Base-by-base conservation (phyloP, 169 alveolate genomes). In the Cardiosporidium cionae region DNA sequence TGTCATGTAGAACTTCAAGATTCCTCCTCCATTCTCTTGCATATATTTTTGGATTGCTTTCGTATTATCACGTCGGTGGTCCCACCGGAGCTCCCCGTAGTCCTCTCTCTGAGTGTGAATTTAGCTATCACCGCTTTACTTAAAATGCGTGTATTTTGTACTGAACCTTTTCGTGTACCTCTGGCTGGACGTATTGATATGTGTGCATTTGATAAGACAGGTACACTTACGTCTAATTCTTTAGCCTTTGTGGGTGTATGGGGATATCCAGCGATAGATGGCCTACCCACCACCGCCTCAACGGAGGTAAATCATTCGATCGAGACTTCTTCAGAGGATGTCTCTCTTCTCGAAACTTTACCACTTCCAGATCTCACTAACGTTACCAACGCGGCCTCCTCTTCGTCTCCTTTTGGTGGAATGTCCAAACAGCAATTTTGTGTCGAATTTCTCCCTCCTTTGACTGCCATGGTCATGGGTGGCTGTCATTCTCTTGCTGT, bases 11-110 rank as follows among this genome's bases (percentile, higher is more conserved):
- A 74, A 87, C 78, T 6, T 69, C 92, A 65, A 53, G n/a, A n/a
- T n/a, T n/a, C n/a, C n/a, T n/a, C n/a, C n/a, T 33, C 68, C 44
- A 72, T 27, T 25, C 54, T 36, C 52, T 68, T 29, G 36, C 64
- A 68, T 22, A 35, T 72, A 0, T 91, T 92, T 80, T 84, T 97
- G 7, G 90, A 97, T 53, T 95, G 96, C 72, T 89, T 96, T n/a
- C 93, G 94, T 52, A 96, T 97, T 68, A 88, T 97, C 7, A 96
- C 99, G 33, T 92, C 98, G 25, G 99, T 97, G 34, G 98, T 97
- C 7, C 99, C 99, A 3, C 98, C 99, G 44, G 99, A 97, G 81
- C 92, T 97, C 67, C 99, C 99, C 7, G 95, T 97, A 86, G 94
- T 96, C 53, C 91, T 97, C 32, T 92, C 99, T 0, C 82, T 97